Evolutionary conservation across 202 grass and related monocot genomes (phyloP).

Genomic region (Schoenoplectus triqueter): DNA sequence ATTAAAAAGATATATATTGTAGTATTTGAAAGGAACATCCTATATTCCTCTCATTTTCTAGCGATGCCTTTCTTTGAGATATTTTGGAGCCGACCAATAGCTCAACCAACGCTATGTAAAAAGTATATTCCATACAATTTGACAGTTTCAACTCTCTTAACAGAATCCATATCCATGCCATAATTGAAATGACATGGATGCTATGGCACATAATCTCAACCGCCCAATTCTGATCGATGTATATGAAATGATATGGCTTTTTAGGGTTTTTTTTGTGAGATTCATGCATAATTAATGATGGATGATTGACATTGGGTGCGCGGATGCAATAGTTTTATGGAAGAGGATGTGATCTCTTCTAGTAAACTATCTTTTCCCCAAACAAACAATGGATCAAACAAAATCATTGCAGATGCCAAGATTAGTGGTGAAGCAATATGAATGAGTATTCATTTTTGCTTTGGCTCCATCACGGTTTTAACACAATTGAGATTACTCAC

Average conservation of each 20-base stretch:
- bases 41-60: not conserved
- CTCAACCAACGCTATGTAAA: not conserved
- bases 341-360: not conserved
- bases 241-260: not conserved
- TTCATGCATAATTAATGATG: not conserved
- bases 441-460: not conserved
- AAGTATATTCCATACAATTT: not conserved
- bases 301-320: not conserved
- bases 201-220: not conserved
- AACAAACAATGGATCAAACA: not conserved
- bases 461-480: not conserved
- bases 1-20: not conserved
- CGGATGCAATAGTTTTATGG: not conserved
- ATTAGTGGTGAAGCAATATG: not conserved
- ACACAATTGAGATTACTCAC: not conserved
- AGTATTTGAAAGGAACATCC: not conserved
- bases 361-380: not conserved
- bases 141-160: not conserved
- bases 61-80: not conserved
- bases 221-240: no score
- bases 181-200: not conserved
- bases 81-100: not conserved
- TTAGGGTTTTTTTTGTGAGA: not conserved
- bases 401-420: not conserved
- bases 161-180: not conserved